Conservation (phyloP, 306 rosid genomes). For the Datisca glomerata region DNA sequence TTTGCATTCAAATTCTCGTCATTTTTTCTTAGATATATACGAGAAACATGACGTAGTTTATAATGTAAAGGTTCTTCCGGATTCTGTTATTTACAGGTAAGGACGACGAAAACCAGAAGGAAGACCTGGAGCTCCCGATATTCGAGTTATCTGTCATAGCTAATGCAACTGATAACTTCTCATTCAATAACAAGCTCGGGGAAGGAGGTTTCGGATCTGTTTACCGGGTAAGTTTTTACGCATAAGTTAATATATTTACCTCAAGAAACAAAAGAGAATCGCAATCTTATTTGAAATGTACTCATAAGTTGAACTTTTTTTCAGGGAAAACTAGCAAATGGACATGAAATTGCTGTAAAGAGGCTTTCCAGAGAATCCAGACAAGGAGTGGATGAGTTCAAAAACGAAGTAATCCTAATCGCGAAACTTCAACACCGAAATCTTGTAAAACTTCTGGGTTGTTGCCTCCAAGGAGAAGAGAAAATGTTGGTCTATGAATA, state of each 20-base stretch:
- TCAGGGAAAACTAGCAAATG: constrained; percentile 16
- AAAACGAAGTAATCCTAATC: constrained; percentile 31
- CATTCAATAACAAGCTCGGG: not conserved
- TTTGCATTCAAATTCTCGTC: too few species aligned
- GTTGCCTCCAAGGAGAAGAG: constrained; percentile 31
- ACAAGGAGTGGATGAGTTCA: constrained; percentile 34
- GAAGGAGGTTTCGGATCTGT: constrained; percentile 9
- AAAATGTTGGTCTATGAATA: constrained; percentile 35
- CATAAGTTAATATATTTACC: not conserved
- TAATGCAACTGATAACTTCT: constrained; percentile 1
- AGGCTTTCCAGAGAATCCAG: constrained; percentile 25
- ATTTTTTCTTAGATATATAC: not conserved
- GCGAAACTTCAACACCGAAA: constrained; percentile 42
- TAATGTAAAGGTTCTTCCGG: too few species aligned
- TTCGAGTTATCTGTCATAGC: not conserved
- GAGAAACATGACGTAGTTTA: not conserved
- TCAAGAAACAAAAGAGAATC: not conserved
- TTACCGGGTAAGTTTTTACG: not conserved
- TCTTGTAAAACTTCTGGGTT: constrained; percentile 34
- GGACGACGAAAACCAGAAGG: too few species aligned
- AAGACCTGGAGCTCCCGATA: not conserved
- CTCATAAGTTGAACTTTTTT: too few species aligned
- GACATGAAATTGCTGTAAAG: constrained; percentile 37
- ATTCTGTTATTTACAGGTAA: too few species aligned
- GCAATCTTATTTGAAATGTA: too few species aligned